Percentiles rank a stretch among this genome's conserved stretches.
phyloP scores from a whole-genome alignment of 2,329 filamentous ascomycete genomes.

The Penicillium sp. region DNA sequence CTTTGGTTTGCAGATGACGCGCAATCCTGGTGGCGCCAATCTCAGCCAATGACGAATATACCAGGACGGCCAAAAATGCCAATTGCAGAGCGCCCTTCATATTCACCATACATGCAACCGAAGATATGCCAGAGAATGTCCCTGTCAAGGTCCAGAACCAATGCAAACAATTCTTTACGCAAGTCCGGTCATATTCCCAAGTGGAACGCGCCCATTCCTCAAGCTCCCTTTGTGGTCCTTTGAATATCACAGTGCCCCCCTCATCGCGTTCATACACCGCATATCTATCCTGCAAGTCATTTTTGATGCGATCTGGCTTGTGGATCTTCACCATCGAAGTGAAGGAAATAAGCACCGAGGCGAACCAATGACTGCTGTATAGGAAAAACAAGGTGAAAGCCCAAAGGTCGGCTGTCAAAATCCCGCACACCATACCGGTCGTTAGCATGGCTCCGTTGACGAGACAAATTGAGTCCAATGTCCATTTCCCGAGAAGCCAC shows the following conservation, averaged over 20 bases:
- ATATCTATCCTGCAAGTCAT: slow-evolving; percentile 19
- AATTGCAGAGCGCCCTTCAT: slow-evolving; percentile 33
- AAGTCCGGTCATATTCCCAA: slow-evolving; percentile 26
- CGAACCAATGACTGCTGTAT: slow-evolving; percentile 31
- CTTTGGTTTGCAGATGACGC: background rate
- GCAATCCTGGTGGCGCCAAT: background rate
- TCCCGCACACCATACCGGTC: slow-evolving; percentile 25
- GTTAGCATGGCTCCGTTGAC: slow-evolving; percentile 27
- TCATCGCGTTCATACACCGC: slow-evolving; percentile 33
- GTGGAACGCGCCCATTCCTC: slow-evolving; percentile 33
- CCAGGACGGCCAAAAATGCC: slow-evolving; percentile 28
- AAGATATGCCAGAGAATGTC: slow-evolving; percentile 27
- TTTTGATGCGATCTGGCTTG: slow-evolving; percentile 3
- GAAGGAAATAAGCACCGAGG: slow-evolving; percentile 26
- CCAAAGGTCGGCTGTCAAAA: slow-evolving; percentile 32
- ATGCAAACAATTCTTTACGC: slow-evolving; percentile 22
- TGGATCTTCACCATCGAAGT: slow-evolving; percentile 23
- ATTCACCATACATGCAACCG: slow-evolving; percentile 37
- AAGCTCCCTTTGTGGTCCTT: slow-evolving; percentile 27
- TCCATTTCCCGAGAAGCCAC: background rate
- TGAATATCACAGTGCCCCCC: slow-evolving; percentile 35
- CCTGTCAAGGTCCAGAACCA: slow-evolving; percentile 32
- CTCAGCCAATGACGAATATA: slow-evolving; percentile 12
- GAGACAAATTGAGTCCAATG: slow-evolving; percentile 17
- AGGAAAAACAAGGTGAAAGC: slow-evolving; percentile 30